phyloP scores from a whole-genome alignment of 2,329 filamentous ascomycete genomes.

The Aspergillus fumigatiaffinis region DNA sequence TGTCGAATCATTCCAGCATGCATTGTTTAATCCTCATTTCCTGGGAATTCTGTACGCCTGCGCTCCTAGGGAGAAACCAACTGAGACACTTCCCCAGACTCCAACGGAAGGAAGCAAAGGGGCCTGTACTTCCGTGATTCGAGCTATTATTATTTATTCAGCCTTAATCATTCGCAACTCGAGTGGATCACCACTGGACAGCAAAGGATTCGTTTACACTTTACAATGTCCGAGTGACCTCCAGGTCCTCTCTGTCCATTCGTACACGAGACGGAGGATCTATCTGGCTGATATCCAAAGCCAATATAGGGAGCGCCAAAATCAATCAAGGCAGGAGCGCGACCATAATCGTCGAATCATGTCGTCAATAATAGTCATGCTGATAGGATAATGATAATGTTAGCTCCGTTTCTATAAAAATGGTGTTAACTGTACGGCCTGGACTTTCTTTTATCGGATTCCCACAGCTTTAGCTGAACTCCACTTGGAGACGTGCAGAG shows the following conservation, averaged over 20 bases:
- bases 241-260: neutral
- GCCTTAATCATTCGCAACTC: neutral
- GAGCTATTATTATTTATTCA: too few species aligned
- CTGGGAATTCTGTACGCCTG: neutral
- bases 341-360: neutral
- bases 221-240: neutral
- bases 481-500: slow-evolving; percentile 14
- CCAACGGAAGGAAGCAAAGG: neutral
- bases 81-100: neutral
- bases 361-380: neutral
- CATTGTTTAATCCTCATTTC: too few species aligned
- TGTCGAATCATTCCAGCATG: neutral
- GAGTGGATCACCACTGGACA: neutral
- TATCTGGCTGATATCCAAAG: neutral
- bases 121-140: neutral
- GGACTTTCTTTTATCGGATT: slow-evolving; percentile 17
- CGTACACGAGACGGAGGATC: neutral
- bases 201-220: neutral
- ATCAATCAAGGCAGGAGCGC: neutral
- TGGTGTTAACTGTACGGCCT: neutral
- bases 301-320: neutral
- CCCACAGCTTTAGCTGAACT: slow-evolving; percentile 8
- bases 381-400: neutral
- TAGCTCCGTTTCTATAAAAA: neutral
- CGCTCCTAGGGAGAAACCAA: too few species aligned